Base-by-base conservation (phyloP, 108 stramenopile species). In the Aurantiochytrium sp. region DNA sequence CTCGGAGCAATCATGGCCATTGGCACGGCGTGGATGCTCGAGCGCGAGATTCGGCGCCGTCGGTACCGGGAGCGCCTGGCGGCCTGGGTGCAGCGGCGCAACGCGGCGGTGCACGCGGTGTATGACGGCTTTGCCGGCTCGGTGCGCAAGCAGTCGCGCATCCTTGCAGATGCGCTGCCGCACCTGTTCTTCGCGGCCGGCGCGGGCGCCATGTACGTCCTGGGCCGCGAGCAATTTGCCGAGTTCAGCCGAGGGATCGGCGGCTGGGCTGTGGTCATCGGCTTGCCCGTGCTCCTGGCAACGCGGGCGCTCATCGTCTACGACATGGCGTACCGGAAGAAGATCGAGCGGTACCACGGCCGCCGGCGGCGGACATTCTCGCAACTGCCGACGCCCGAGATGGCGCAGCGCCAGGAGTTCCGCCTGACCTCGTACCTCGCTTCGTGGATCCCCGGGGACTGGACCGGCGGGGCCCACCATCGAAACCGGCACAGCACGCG, bases 231-330 rank as follows among this genome's bases (percentile, higher is more conserved):
- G 10, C 73, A 81, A 81, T 81, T 81, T 30, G 73, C 3, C 6
- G 73, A 48, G 0, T 81, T 81, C 1, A 48, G 42, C 2, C 73
- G 73, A 6, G 73, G 73, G 42, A 6, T 81, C 42, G 73, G 73
- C 0, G 73, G 73, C 42, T 81, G 73, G 73, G 21, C 1, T n/a
- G 73, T 81, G 6, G 73, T 81, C 17, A 81, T 81, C 2, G 73
- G 73, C 12, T 41, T 81, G n/a, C 73, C 73, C 6, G 73, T 48
- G 6, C 12, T 81, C 17, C 73, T 81, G 15, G 39, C 73, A 17
- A 81, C 73, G 21, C 21, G 73, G 8, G 73, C 73, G 39, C 73
- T 81, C n/a, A 81, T 81, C 24, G 73, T 81, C 19, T 81, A 81
- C 39, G 73, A 81, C 73, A 41, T 81, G 42, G 73, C 73, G 12